Conservation (phyloP, 2,329 filamentous ascomycete species). For the Apiospora koreana region DNA sequence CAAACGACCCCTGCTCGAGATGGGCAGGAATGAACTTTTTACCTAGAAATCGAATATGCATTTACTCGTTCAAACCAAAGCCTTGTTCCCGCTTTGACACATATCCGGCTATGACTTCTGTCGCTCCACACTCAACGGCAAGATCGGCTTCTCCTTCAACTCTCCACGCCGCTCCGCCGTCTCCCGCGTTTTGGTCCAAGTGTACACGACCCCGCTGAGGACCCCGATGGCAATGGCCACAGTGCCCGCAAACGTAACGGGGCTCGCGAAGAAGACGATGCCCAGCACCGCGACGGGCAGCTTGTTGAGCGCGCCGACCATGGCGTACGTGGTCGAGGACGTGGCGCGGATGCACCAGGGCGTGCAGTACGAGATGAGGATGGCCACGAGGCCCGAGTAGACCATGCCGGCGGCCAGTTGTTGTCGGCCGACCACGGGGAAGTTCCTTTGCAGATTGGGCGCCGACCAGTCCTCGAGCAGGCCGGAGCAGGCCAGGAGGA, state of each 20-base stretch:
- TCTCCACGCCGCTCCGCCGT: too few relatives aligned
- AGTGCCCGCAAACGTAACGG: constrained; percentile 88
- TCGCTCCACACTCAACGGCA: too few relatives aligned
- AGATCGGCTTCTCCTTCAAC: too few relatives aligned
- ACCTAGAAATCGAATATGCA: neutral
- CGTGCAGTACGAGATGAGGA: constrained; percentile 99
- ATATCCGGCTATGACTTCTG: too few relatives aligned
- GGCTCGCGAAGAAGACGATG: constrained; percentile 92
- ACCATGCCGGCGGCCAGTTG: constrained; percentile 82
- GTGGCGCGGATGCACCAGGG: constrained; percentile 98
- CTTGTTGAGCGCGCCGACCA: constrained; percentile 98
- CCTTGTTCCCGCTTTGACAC: too few relatives aligned
- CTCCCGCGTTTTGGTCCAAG: constrained; percentile 75
- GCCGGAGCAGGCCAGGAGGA: constrained; percentile 80
- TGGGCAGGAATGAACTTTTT: neutral
- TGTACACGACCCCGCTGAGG: constrained; percentile 87
- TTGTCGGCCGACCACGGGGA: constrained; percentile 76
- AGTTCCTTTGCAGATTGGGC: constrained; percentile 82
- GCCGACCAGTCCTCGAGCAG: constrained; percentile 90
- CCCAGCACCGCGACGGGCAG: constrained; percentile 91
- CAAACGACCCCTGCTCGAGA: neutral
- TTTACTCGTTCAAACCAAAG: neutral
- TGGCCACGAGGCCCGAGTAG: constrained; percentile 87
- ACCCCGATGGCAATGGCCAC: constrained; percentile 91
- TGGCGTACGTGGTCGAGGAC: constrained; percentile 97